These are phyloP conservation scores for Chlorophyllum brunneum DNA, from an alignment of 768 basidiomycete species.

Conservation along the genomic window DNA sequence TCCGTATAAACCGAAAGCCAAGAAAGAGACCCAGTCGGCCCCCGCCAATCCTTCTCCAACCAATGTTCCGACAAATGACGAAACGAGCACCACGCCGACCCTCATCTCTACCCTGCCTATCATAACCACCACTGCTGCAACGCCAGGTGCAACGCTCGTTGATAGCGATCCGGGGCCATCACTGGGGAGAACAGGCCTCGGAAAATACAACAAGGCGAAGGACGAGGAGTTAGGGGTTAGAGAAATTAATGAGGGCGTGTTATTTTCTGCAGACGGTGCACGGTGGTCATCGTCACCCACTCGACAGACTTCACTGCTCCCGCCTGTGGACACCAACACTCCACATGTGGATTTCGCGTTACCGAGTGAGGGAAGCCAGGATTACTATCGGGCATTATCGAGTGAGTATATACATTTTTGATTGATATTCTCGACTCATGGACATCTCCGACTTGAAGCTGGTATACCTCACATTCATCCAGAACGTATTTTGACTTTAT, in stretches of 20 bases:
- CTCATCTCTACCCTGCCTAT: background rate
- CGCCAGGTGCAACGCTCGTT: constrained; percentile 19
- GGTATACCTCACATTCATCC: constrained; percentile 6
- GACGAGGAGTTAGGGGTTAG: too few species aligned
- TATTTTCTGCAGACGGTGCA: background rate
- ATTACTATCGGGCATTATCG: background rate
- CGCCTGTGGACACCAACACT: background rate
- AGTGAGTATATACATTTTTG: too few species aligned
- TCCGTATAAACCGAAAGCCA: background rate
- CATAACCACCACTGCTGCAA: constrained; percentile 16
- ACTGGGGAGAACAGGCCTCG: background rate
- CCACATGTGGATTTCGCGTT: constrained; percentile 1
- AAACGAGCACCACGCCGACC: background rate
- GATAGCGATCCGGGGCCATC: too few species aligned
- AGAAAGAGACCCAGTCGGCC: background rate
- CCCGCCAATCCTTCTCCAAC: background rate
- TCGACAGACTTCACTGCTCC: background rate
- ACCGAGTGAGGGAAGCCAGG: background rate
- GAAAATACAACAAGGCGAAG: too few species aligned
- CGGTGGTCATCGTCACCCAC: background rate
- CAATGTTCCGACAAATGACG: background rate
- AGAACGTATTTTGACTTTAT: constrained; percentile 30
- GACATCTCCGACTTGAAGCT: background rate
- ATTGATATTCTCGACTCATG: too few species aligned
- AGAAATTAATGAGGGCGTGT: background rate